Percentiles rank a stretch among this genome's conserved stretches.
Conservation (phyloP, 306 rosid species). For the Mucuna pruriens region DNA sequence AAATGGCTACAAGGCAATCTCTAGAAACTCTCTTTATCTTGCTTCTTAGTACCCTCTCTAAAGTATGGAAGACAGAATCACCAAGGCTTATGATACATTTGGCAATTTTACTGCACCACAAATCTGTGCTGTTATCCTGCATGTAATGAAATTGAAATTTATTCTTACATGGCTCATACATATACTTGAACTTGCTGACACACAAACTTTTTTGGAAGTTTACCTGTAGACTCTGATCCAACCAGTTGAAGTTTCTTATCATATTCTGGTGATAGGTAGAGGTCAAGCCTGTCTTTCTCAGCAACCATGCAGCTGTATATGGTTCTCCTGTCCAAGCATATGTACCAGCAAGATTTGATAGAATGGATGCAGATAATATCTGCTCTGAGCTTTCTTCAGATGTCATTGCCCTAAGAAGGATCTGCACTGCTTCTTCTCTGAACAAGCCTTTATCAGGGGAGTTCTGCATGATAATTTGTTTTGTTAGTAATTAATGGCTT, state of each 20-base stretch:
- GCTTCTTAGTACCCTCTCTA: slow-evolving; percentile 70
- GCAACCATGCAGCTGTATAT: slow-evolving; percentile 80
- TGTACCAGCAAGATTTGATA: slow-evolving; percentile 82
- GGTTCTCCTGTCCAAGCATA: slow-evolving; percentile 81
- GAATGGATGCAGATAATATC: slow-evolving; percentile 65
- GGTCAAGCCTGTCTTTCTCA: slow-evolving; percentile 68
- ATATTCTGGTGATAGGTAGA: slow-evolving; percentile 62
- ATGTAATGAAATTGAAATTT: slow-evolving; percentile 42
- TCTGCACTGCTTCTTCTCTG: slow-evolving; percentile 64
- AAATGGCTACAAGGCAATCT: slow-evolving; percentile 64
- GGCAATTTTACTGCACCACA: slow-evolving; percentile 73
- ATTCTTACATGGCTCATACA: slow-evolving; percentile 6
- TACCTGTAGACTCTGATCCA: slow-evolving; percentile 71
- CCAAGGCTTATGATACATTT: slow-evolving; percentile 58
- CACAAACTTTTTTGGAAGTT: slow-evolving; percentile 22
- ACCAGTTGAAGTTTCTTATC: slow-evolving; percentile 69
- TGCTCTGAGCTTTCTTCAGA: slow-evolving; percentile 65
- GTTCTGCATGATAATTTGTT: slow-evolving; percentile 54
- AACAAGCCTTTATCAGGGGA: slow-evolving; percentile 48
- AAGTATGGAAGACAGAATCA: slow-evolving; percentile 61
- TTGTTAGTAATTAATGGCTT: slow-evolving; percentile 22
- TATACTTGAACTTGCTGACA: slow-evolving; percentile 20
- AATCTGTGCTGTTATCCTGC: slow-evolving; percentile 72
- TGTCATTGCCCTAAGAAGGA: slow-evolving; percentile 60
- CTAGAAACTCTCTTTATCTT: slow-evolving; percentile 62